These are phyloP conservation scores for Marasmius tenuissimus DNA, from an alignment of 1,284 basidiomycete genomes.

Conservation along the genomic window DNA sequence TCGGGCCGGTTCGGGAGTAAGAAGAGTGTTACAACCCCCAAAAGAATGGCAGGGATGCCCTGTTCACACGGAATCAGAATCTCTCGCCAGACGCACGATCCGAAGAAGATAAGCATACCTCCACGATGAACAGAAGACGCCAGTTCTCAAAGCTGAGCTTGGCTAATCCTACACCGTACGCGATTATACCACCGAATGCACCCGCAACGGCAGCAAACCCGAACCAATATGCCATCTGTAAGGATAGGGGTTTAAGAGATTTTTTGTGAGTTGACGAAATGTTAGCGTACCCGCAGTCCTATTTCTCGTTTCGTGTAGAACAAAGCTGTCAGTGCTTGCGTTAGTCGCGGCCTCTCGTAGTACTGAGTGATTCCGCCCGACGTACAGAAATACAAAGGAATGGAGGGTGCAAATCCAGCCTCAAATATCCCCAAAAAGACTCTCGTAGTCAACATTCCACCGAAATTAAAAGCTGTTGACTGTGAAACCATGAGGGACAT, in stretches of 20 bases:
- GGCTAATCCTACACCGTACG: slow-evolving; percentile 67
- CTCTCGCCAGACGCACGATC: background rate
- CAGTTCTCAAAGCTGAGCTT: slow-evolving; percentile 53
- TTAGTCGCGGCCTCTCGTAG: background rate
- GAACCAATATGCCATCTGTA: slow-evolving; percentile 71
- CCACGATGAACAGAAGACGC: slow-evolving; percentile 77
- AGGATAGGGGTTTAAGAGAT: background rate
- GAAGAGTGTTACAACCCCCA: slow-evolving; percentile 66
- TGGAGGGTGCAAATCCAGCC: slow-evolving; percentile 70
- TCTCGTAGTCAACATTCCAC: slow-evolving; percentile 57
- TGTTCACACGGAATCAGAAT: slow-evolving; percentile 19
- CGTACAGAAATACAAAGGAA: slow-evolving; percentile 74
- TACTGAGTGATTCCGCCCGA: slow-evolving; percentile 1
- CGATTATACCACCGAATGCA: slow-evolving; percentile 75
- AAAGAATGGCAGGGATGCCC: slow-evolving; percentile 67
- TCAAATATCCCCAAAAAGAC: slow-evolving; percentile 70
- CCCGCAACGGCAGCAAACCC: slow-evolving; percentile 79
- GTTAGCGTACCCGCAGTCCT: slow-evolving; percentile 50
- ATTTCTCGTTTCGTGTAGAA: slow-evolving; percentile 77
- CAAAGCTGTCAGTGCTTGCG: slow-evolving; percentile 44
- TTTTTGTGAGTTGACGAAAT: background rate
- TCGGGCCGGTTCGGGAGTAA: slow-evolving; percentile 80
- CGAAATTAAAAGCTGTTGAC: slow-evolving; percentile 59
- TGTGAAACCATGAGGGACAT: slow-evolving; percentile 23
- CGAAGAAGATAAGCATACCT: slow-evolving; percentile 38